Conservation (phyloP, 1,139 yeast species). For the Wickerhamomyces sp. region DNA sequence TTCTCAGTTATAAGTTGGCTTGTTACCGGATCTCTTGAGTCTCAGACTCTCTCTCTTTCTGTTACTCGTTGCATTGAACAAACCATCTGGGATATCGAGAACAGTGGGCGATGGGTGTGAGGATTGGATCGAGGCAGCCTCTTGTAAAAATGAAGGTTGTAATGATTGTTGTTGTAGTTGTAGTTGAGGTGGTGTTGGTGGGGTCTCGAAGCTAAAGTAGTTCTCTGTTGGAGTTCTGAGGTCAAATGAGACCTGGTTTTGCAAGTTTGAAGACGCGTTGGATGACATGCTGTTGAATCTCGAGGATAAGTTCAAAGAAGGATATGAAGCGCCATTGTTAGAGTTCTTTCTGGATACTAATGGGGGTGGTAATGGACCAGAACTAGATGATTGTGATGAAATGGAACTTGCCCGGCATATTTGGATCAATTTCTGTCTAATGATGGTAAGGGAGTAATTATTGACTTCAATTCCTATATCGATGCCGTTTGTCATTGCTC, state of each 20-base stretch:
- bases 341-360: constrained; percentile 16
- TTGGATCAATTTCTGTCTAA: constrained; percentile 33
- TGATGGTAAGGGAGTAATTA: constrained; percentile 30
- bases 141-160: constrained; percentile 20
- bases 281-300: constrained; percentile 15
- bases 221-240: constrained; percentile 17
- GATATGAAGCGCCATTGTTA: constrained; percentile 13
- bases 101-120: constrained; percentile 1
- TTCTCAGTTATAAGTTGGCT: constrained; percentile 16
- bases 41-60: constrained; percentile 38
- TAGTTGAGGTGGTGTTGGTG: constrained; percentile 14
- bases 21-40: constrained; percentile 31
- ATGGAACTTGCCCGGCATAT: constrained; percentile 18
- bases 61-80: constrained; percentile 32
- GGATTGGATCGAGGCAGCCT: constrained; percentile 5
- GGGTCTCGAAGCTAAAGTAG: constrained; percentile 20
- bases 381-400: constrained; percentile 8
- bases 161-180: constrained; percentile 5
- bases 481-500: constrained; percentile 24
- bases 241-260: constrained; percentile 9
- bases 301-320: constrained; percentile 16
- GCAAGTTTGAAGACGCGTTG: not conserved
- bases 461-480: constrained; percentile 30
- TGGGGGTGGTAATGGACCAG: constrained; percentile 2
- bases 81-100: constrained; percentile 16